phyloP scores from a whole-genome alignment of 129 eudicot species.

The Solidago caesia region DNA sequence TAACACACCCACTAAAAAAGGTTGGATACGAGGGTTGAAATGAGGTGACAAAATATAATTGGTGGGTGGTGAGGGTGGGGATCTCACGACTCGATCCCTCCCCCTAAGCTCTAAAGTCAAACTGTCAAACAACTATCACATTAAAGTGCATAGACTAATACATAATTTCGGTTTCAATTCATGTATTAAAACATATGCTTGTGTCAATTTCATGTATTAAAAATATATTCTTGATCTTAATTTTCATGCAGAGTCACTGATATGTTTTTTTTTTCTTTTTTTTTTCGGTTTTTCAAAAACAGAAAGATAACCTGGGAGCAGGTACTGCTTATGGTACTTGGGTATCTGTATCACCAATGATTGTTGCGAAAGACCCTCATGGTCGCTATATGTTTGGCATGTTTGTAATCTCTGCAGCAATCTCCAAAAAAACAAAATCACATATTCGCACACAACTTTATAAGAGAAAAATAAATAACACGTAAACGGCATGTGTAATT shows the following conservation, averaged over 20 bases:
- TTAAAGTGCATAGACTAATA: neutral
- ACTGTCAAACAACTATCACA: neutral
- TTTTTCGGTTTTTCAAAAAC: neutral
- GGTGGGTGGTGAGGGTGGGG: no score
- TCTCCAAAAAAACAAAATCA: conserved; percentile 11
- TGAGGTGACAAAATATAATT: no score
- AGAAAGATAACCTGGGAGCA: conserved; percentile 48
- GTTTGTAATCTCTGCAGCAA: conserved; percentile 53
- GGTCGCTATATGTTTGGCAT: conserved; percentile 45
- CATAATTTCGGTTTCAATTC: no score
- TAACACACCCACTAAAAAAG: no score
- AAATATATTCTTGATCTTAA: neutral
- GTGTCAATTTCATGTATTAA: neutral
- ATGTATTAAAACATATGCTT: no score
- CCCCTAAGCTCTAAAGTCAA: neutral
- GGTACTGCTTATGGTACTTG: conserved; percentile 62
- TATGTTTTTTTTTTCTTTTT: neutral
- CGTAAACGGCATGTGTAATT: neutral
- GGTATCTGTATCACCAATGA: conserved; percentile 48
- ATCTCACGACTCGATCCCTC: no score
- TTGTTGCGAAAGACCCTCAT: conserved; percentile 49
- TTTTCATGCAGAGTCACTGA: neutral
- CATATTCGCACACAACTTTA: neutral
- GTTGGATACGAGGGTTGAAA: no score
- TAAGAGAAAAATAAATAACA: neutral